phyloP scores from a whole-genome alignment of 2,329 filamentous ascomycete genomes.

The Sphaerostilbella broomeana region DNA sequence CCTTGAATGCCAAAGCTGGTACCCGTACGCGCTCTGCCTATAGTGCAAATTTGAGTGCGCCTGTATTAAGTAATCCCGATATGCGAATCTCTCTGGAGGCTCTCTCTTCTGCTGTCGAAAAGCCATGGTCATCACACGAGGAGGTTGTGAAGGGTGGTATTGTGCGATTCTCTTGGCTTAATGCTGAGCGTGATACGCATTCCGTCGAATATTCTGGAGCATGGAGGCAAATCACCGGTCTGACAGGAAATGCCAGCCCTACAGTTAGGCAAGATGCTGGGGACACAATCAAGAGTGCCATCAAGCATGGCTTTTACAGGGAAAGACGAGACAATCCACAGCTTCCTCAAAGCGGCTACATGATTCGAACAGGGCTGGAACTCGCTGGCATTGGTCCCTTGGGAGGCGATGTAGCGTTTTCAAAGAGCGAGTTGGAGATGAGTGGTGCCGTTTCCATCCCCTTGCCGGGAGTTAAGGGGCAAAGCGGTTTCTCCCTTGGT shows the following conservation, averaged over 20 bases:
- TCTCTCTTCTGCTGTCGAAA: conserved; percentile 76
- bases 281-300: conserved; percentile 81
- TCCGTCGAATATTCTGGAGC: conserved; percentile 72
- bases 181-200: conserved; percentile 58
- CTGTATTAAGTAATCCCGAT: conserved; percentile 78
- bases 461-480: conserved; percentile 59
- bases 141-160: conserved; percentile 76
- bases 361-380: conserved; percentile 71
- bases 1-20: conserved; percentile 78
- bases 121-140: conserved; percentile 90
- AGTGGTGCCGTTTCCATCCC: conserved; percentile 68
- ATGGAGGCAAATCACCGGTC: conserved; percentile 83
- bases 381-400: conserved; percentile 82
- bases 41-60: conserved; percentile 76
- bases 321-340: conserved; percentile 81
- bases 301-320: conserved; percentile 73
- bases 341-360: conserved; percentile 74
- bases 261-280: conserved; percentile 80
- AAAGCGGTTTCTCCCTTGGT: conserved; percentile 75
- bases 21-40: conserved; percentile 90
- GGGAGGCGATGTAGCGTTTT: conserved; percentile 86
- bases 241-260: conserved; percentile 69
- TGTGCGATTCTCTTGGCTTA: conserved; percentile 70
- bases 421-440: conserved; percentile 81
- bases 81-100: conserved; percentile 72